These are phyloP conservation scores for Apocynum venetum DNA, from an alignment of 257 asterid genomes.

Conservation along the genomic window DNA sequence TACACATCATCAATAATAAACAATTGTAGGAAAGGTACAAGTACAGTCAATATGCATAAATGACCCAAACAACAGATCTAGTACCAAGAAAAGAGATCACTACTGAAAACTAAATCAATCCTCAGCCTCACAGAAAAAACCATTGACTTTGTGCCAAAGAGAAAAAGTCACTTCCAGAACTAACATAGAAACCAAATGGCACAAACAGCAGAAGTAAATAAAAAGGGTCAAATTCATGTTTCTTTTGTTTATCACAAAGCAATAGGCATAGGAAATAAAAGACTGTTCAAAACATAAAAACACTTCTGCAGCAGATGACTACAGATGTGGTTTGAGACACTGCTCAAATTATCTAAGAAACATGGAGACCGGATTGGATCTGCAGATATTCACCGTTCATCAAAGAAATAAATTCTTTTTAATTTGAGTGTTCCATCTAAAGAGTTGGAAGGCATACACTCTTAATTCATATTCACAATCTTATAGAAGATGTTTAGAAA, in stretches of 20 bases:
- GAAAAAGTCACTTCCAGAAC: not conserved
- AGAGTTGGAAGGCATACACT: not conserved
- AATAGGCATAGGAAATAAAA: not conserved
- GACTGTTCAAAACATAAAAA: not conserved
- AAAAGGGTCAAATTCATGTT: not conserved
- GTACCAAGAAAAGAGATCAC: not conserved
- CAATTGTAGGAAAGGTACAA: not conserved
- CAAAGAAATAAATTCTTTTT: not conserved
- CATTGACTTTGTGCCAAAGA: not conserved
- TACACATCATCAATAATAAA: slow-evolving; percentile 28
- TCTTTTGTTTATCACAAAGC: not conserved
- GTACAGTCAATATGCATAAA: not conserved
- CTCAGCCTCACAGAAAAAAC: not conserved
- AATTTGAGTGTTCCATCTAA: not conserved
- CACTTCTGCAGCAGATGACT: not conserved
- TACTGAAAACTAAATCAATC: not conserved
- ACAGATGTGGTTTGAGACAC: not conserved
- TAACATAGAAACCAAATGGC: not conserved
- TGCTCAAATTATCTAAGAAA: not conserved
- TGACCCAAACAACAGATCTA: not conserved
- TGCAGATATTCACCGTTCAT: not conserved
- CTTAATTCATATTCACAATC: not conserved
- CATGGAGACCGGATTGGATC: not conserved
- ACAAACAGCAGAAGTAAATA: not conserved
- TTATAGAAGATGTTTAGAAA: not conserved